phyloP scores from a whole-genome alignment of 2,329 filamentous ascomycete species.

The Sporothrix brunneoviolacea region DNA sequence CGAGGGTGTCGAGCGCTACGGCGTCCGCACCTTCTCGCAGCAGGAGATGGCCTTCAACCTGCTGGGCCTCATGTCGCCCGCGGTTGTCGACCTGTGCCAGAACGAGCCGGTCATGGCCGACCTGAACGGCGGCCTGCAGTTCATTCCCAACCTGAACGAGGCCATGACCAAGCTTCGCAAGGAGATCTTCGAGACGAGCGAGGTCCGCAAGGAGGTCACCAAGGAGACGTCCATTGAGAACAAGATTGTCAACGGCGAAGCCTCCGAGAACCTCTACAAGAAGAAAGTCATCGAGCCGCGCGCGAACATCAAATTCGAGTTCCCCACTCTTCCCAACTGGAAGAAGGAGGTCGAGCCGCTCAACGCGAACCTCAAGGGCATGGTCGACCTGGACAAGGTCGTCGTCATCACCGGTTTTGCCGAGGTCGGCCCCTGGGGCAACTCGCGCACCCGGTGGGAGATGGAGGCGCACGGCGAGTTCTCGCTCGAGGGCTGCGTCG shows the following conservation, averaged over 20 bases:
- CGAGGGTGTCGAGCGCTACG: slow-evolving; percentile 92
- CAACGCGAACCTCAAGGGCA: slow-evolving; percentile 83
- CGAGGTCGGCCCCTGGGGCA: slow-evolving; percentile 96
- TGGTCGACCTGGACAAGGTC: slow-evolving; percentile 98
- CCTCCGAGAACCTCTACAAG: slow-evolving; percentile 87
- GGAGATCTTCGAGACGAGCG: slow-evolving; percentile 90
- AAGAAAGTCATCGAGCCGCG: slow-evolving; percentile 89
- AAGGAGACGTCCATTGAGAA: slow-evolving; percentile 96
- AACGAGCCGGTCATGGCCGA: slow-evolving; percentile 93
- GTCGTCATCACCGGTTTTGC: slow-evolving; percentile 96
- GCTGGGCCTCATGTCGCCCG: slow-evolving; percentile 88
- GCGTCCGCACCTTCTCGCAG: slow-evolving; percentile 96
- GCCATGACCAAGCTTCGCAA: slow-evolving; percentile 90
- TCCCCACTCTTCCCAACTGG: slow-evolving; percentile 87
- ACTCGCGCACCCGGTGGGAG: slow-evolving; percentile 96
- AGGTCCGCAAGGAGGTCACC: slow-evolving; percentile 85
- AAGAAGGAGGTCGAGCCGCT: slow-evolving; percentile 83
- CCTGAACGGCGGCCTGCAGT: slow-evolving; percentile 94
- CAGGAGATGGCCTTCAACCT: slow-evolving; percentile 99
- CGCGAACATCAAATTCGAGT: slow-evolving; percentile 97
- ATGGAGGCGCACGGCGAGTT: slow-evolving; percentile 98
- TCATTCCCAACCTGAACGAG: slow-evolving; percentile 91
- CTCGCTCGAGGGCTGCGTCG: slow-evolving; percentile 93
- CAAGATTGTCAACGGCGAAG: slow-evolving; percentile 91
- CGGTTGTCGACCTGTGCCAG: slow-evolving; percentile 93